Percentiles rank a stretch among this genome's conserved stretches.
These are phyloP conservation scores for Linum usitatissimum DNA, from an alignment of 345 rosid species.

Conservation along the genomic window DNA sequence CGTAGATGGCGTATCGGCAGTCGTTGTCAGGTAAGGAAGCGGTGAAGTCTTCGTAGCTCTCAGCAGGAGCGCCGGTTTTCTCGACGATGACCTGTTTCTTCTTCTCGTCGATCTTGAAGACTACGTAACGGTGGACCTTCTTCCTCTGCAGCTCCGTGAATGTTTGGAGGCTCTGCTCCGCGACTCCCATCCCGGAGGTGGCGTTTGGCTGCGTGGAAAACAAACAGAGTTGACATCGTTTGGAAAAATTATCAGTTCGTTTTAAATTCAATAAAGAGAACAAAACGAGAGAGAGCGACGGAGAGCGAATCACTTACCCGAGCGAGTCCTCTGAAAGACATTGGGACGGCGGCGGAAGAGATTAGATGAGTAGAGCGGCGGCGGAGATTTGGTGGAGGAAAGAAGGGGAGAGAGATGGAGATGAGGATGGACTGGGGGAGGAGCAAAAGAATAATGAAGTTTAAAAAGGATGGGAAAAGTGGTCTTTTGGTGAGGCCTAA, in stretches of 20 bases:
- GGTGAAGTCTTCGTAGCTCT: constrained; percentile 58
- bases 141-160: constrained; percentile 63
- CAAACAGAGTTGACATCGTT: not conserved
- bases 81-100: constrained; percentile 53
- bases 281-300: too few relatives aligned
- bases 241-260: not conserved
- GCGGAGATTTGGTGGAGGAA: not conserved
- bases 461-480: not conserved
- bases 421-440: not conserved
- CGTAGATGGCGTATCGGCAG: constrained; percentile 70
- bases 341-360: constrained; percentile 13
- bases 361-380: not conserved
- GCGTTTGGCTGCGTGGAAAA: constrained; percentile 48
- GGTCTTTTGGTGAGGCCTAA: not conserved
- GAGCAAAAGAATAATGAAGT: not conserved
- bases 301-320: constrained; percentile 20
- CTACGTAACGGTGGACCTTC: constrained; percentile 53
- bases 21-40: constrained; percentile 63
- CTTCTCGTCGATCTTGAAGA: constrained; percentile 56
- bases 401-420: not conserved
- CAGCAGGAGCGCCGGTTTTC: constrained; percentile 52
- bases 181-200: constrained; percentile 69
- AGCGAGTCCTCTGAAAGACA: constrained; percentile 48
- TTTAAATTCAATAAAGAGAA: not conserved
- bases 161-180: constrained; percentile 46